A percentile compares a stretch with the other conserved stretches of the same genome.
These are phyloP conservation scores for Colletotrichum lindemuthianum DNA, from an alignment of 2,329 filamentous ascomycete species.

Conservation along the genomic window DNA sequence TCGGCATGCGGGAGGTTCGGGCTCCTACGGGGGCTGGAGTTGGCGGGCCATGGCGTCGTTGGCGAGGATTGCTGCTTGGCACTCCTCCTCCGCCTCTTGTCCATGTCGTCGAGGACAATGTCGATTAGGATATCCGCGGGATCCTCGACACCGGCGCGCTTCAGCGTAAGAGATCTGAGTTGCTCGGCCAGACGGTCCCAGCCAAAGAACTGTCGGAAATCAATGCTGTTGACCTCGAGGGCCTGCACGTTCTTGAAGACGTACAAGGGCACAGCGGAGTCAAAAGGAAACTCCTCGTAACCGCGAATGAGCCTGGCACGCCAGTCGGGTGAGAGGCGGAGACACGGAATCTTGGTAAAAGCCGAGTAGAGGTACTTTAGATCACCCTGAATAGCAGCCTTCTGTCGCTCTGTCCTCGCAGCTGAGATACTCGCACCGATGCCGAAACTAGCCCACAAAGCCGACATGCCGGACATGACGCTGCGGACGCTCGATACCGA, in stretches of 20 bases:
- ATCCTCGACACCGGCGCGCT: conserved; percentile 88
- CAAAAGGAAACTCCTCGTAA: conserved; percentile 98
- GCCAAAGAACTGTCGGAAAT: conserved; percentile 96
- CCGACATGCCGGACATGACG: conserved; percentile 96
- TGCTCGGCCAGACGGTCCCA: conserved; percentile 96
- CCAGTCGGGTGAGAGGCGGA: conserved; percentile 91
- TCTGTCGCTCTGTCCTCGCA: conserved; percentile 89
- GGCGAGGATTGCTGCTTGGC: conserved; percentile 87
- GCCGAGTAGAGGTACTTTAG: conserved; percentile 97
- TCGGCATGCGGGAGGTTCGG: conserved; percentile 73
- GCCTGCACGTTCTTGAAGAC: conserved; percentile 97
- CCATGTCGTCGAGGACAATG: conserved; percentile 96
- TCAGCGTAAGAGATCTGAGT: conserved; percentile 87
- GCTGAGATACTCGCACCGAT: conserved; percentile 81
- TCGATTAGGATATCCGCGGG: conserved; percentile 89
- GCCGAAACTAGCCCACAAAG: conserved; percentile 89
- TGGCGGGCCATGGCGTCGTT: conserved; percentile 72
- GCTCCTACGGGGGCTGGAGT: conserved; percentile 68
- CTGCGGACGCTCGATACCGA: conserved; percentile 97
- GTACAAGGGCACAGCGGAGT: conserved; percentile 95
- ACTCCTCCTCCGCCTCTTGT: conserved; percentile 87
- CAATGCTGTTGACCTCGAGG: conserved; percentile 92
- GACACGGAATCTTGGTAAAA: conserved; percentile 96
- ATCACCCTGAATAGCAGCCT: conserved; percentile 84
- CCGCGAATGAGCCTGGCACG: conserved; percentile 89